Conservation (phyloP, 2,329 filamentous ascomycete genomes). For the Peltaster fructicola region DNA sequence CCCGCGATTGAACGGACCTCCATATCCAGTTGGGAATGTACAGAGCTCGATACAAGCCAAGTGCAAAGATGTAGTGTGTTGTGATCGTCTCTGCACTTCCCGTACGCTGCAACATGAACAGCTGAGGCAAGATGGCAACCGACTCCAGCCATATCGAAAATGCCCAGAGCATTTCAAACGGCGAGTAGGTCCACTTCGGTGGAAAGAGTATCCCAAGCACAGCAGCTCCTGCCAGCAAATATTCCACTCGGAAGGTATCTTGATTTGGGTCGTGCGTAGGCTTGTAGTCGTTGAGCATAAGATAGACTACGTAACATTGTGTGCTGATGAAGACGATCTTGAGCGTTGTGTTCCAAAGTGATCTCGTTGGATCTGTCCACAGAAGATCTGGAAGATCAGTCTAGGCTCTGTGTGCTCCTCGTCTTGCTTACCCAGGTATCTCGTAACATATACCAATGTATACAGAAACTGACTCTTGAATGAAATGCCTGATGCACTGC, state of each 20-base stretch:
- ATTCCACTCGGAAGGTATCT: conserved; percentile 94
- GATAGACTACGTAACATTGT: conserved; percentile 86
- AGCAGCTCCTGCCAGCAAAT: conserved; percentile 66
- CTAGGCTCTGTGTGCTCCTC: too few relatives aligned
- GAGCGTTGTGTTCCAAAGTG: conserved; percentile 79
- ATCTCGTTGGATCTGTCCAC: conserved; percentile 45
- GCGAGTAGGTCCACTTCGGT: conserved; percentile 64
- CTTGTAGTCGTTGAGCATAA: conserved; percentile 96
- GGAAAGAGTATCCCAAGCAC: conserved; percentile 69
- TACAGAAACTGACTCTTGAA: conserved; percentile 98
- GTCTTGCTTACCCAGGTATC: conserved; percentile 46
- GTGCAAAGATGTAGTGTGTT: conserved; percentile 88
- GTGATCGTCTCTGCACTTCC: conserved; percentile 99
- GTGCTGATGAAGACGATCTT: conserved; percentile 88
- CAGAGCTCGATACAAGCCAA: conserved; percentile 77
- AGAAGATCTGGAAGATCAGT: conserved; percentile 50
- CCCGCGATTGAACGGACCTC: conserved; percentile 14
- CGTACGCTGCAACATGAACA: conserved; percentile 95
- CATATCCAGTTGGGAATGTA: conserved; percentile 99
- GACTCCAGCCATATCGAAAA: conserved; percentile 98
- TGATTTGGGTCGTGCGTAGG: conserved; percentile 93
- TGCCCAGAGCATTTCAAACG: conserved; percentile 78
- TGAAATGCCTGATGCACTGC: conserved; percentile 89
- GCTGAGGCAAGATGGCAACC: conserved; percentile 88
- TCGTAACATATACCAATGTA: conserved; percentile 78